Conservation (phyloP, 768 basidiomycete genomes). For the Rhodosporidiobolus sp. region DNA sequence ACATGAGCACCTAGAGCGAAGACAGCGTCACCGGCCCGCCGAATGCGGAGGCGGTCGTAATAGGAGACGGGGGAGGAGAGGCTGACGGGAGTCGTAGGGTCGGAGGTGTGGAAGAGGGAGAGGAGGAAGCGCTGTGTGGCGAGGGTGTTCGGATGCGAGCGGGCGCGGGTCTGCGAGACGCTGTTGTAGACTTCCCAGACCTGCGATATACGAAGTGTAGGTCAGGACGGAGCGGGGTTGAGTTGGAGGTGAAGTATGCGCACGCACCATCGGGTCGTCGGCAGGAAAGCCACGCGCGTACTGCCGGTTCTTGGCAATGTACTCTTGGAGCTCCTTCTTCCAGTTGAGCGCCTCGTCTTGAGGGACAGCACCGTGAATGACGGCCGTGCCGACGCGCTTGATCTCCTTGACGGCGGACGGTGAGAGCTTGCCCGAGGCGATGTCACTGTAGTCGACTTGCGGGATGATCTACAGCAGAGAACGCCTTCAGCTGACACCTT, state of each 20-base stretch:
- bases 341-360: slow-evolving; percentile 47
- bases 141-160: slow-evolving; percentile 63
- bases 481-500: no score
- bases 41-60: slow-evolving; percentile 70
- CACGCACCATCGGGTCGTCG: neutral
- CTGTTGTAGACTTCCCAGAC: slow-evolving; percentile 74
- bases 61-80: slow-evolving; percentile 67
- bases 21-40: slow-evolving; percentile 65
- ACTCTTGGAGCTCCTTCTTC: slow-evolving; percentile 53
- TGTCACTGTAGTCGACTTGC: slow-evolving; percentile 49
- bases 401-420: slow-evolving; percentile 17
- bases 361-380: slow-evolving; percentile 61
- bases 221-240: neutral
- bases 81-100: slow-evolving; percentile 53
- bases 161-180: slow-evolving; percentile 61
- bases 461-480: slow-evolving; percentile 49
- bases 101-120: slow-evolving; percentile 43
- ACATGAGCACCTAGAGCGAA: slow-evolving; percentile 54
- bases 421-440: neutral
- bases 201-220: slow-evolving; percentile 47
- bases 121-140: slow-evolving; percentile 60
- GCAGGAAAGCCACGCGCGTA: slow-evolving; percentile 40
- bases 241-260: no score
- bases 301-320: slow-evolving; percentile 43
- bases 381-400: slow-evolving; percentile 56